Evolutionary conservation across 164 flowering plant genomes (phyloP).

Genomic region (Chimonanthus salicifolius): DNA sequence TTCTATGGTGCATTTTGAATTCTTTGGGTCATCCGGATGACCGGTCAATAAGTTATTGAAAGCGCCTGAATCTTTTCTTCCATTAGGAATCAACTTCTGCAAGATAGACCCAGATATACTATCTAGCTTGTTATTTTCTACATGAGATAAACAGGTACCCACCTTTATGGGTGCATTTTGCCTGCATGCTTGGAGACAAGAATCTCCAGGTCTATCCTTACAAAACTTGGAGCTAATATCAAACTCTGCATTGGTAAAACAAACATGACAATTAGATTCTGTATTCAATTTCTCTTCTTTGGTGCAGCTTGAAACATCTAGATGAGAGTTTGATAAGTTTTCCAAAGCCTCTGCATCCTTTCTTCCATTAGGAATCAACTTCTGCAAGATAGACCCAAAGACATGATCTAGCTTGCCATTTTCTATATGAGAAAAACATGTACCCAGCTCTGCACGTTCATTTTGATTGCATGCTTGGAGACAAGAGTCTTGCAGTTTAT

Average conservation of each 20-base stretch:
- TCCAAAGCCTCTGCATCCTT: slow-evolving; percentile 22
- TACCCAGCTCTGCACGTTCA: slow-evolving; percentile 17
- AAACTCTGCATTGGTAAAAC: slow-evolving; percentile 12
- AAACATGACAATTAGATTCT: not conserved
- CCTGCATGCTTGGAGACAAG: slow-evolving; percentile 12
- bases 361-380: slow-evolving; percentile 43
- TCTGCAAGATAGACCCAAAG: slow-evolving; percentile 33
- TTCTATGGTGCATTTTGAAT: slow-evolving; percentile 8
- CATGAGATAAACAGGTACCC: slow-evolving; percentile 20
- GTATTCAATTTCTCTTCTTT: slow-evolving; percentile 9
- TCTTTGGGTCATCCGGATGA: slow-evolving; percentile 11
- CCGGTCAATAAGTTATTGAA: slow-evolving; percentile 9
- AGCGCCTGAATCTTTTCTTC: slow-evolving; percentile 24
- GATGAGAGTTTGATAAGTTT: slow-evolving; percentile 11
- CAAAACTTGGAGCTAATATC: not conserved
- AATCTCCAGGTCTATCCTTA: slow-evolving; percentile 10
- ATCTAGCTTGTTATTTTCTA: slow-evolving; percentile 25
- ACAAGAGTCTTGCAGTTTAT: slow-evolving; percentile 14
- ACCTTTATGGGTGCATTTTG: slow-evolving; percentile 14
- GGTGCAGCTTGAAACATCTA: slow-evolving; percentile 15
- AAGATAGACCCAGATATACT: slow-evolving; percentile 23
- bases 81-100: slow-evolving; percentile 51
- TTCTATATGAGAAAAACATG: slow-evolving; percentile 19
- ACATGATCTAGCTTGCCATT: slow-evolving; percentile 22
- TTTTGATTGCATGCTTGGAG: slow-evolving; percentile 11